Evolutionary conservation across 2,329 filamentous ascomycete species (phyloP), one percentile per base, ranked within the genome.

Genomic region (Scytalidium sp.): DNA sequence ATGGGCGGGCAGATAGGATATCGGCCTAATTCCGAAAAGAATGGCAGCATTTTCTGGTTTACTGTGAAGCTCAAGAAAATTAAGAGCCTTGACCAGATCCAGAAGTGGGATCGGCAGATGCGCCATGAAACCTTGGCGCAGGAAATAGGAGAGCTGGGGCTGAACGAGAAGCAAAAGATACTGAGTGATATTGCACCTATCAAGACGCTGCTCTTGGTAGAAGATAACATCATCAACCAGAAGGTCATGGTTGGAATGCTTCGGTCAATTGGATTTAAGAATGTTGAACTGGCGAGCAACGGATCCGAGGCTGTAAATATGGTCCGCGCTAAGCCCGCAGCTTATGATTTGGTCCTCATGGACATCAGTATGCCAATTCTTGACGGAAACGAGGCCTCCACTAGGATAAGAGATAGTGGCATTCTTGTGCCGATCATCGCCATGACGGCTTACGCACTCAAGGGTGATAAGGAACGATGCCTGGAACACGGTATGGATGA

Each of bases 401-500:
- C 60, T 32, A 67, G 67, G 43, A 80, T 83, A 29, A 69, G 80
- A 1, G 67, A 73, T 1, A 48, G 41, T 3, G 62, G 59, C 43
- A 63, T 67, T 10, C 61, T 70, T 20, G 57, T 75, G 2, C 77
- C 77, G 0, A 78, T 81, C 36, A 71, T 81, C 19, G 78, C 78
- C 13, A 73, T 81, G 67, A 80, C 78, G 1, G 77, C 78, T 0
- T 78, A 80, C 52, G 79, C 79, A 0, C 65, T 82, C 17, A 76
- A 78, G 45, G 79, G 75, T 0, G 78, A 83, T 51, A 72, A 69
- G 3, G 79, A 81, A 42, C 68, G 66, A 9, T 82, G 79, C 53
- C 65, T 79, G 22, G 71, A 73, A 3, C 62, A 66, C 1, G 54
- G 87, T 25, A 90, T 90, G 87, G 86, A 90, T 56, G 85, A 88